phyloP scores from a whole-genome alignment of 768 basidiomycete species.

The Pulveroboletus sp. region DNA sequence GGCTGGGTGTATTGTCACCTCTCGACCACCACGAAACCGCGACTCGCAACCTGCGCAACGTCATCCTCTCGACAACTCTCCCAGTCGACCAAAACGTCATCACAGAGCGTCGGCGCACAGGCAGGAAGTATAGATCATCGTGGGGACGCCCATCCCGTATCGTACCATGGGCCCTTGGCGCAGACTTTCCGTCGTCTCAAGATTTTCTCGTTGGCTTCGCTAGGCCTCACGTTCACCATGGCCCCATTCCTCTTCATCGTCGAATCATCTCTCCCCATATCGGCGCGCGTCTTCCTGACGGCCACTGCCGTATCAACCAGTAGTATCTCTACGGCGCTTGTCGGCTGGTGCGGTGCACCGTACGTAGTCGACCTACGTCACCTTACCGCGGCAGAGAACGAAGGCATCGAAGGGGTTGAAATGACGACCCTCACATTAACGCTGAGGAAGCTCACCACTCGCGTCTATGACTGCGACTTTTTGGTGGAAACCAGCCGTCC shows the following conservation, averaged over 20 bases:
- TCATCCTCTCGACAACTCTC: constrained; percentile 5
- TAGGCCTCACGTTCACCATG: constrained; percentile 62
- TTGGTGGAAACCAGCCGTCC: constrained; percentile 61
- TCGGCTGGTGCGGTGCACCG: constrained; percentile 65
- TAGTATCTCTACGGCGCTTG: constrained; percentile 67
- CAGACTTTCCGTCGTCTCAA: constrained; percentile 75
- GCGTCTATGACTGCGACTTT: constrained; percentile 72
- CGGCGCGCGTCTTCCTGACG: constrained; percentile 65
- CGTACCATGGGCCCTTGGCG: constrained; percentile 72
- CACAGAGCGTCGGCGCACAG: constrained; percentile 3
- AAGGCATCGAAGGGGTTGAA: constrained; percentile 54
- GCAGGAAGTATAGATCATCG: constrained; percentile 1
- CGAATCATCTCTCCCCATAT: constrained; percentile 68
- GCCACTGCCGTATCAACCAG: constrained; percentile 69
- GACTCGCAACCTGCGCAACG: background rate
- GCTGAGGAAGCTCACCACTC: constrained; percentile 59
- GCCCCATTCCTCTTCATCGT: constrained; percentile 80
- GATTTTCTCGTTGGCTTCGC: constrained; percentile 76
- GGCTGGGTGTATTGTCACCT: background rate
- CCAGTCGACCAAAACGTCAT: constrained; percentile 11
- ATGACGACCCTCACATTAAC: constrained; percentile 63
- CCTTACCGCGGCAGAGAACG: constrained; percentile 42
- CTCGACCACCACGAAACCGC: background rate
- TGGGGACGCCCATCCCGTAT: constrained; percentile 8
- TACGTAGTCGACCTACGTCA: constrained; percentile 66